Conservation (phyloP, 257 asterid genomes). For the Ehretia macrophylla region DNA sequence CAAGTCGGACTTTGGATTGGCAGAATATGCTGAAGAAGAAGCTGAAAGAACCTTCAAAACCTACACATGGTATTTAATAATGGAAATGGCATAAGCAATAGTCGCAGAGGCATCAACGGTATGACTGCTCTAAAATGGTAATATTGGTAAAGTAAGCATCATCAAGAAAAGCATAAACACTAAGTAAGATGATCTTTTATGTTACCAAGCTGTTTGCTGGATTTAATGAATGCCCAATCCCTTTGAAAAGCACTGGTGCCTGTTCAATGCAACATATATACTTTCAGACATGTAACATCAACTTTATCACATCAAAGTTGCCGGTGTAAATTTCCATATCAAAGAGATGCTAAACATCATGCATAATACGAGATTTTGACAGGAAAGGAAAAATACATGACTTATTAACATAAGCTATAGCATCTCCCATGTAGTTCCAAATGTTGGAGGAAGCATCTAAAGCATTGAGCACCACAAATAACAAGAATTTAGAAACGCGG, state of each 20-base stretch:
- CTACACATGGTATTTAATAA: conserved; percentile 20
- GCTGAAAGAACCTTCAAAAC: conserved; percentile 76
- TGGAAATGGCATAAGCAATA: not conserved
- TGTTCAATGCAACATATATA: conserved; percentile 20
- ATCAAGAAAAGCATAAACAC: conserved; percentile 1
- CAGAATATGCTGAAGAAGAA: conserved; percentile 83
- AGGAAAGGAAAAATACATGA: not conserved
- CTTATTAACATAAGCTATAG: no score
- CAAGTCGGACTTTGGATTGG: conserved; percentile 61
- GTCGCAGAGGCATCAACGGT: not conserved
- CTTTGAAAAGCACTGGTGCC: conserved; percentile 90
- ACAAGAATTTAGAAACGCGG: no score
- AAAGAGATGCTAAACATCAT: no score
- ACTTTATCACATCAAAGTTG: no score
- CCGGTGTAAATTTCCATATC: not conserved
- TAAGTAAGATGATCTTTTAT: not conserved
- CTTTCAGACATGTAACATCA: no score
- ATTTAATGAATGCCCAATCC: conserved; percentile 80
- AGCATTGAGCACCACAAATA: no score
- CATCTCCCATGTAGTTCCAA: no score
- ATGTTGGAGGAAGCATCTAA: no score
- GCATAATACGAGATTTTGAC: no score
- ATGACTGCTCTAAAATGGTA: no score
- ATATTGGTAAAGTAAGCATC: not conserved
- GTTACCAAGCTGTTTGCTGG: conserved; percentile 80